Evolutionary conservation across 257 asterid species (phyloP), one percentile per base, ranked within the genome.

Genomic region (Fraxinus anomala): DNA sequence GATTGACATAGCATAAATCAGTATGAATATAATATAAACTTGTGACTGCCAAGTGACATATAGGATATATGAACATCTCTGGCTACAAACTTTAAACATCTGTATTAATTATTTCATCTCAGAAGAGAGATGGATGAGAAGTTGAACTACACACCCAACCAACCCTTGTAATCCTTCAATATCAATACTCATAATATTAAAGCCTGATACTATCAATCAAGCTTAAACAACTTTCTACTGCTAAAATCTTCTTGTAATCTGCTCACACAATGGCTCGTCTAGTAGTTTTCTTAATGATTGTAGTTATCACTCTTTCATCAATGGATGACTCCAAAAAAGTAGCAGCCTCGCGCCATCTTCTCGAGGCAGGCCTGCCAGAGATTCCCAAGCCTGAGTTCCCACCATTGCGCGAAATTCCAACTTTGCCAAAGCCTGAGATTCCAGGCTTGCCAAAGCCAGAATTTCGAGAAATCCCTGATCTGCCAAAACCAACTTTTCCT

Each of bases 401-500:
- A 11, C 28, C 66, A 56, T 56, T 56, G 34, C 73, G 80, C 1
- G 71, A 75, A 28, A 5, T 79, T 0, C 83, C 84, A 34, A 33
- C 76, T 11, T 3, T 77, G 5, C 83, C 82, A 30, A 78, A 78
- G 21, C 78, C 72, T 33, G 81, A 78, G 5, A 4, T 66, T 0
- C 85, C 83, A 13, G 19, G 4, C 6, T 11, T 82, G 2, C 86
- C 86, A 14, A 84, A 80, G 59, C 59, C 59, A 51, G 61, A 51
- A 51, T 51, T 51, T 19, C 61, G 23, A 54, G 65, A 19, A 54
- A 54, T 54, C 65, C 65, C 23, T 5, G 65, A 19, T 24, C 63
- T 54, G 26, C 65, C 26, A 54, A n/a, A 54, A 54, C 65, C 6
- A 54, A n/a, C 24, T 19, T 17, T 54, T 54, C 65, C 26, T 54